A percentile compares a stretch with the other conserved stretches of the same genome.
Evolutionary conservation across 805 yeast genomes (phyloP).

Genomic region (Zygoascus flipseniorum): DNA sequence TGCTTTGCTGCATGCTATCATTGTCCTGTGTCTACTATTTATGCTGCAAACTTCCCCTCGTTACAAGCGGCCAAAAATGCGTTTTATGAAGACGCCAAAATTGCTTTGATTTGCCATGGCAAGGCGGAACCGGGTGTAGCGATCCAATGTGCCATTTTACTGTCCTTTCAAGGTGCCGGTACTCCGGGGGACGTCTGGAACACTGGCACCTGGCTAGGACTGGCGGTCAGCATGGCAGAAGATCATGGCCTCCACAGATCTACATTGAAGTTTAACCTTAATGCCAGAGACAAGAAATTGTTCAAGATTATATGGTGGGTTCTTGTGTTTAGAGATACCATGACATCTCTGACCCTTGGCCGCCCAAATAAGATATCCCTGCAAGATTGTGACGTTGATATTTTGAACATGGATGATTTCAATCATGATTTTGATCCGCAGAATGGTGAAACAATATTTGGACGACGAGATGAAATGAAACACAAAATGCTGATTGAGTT

Average conservation of each 20-base stretch:
- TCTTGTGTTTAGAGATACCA: conserved; percentile 9
- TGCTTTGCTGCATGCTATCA: conserved; percentile 10
- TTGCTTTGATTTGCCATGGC: conserved; percentile 2
- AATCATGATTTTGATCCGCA: conserved; percentile 3
- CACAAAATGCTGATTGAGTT: conserved; percentile 4
- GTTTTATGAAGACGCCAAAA: conserved; percentile 8
- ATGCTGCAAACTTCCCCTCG: conserved; percentile 4
- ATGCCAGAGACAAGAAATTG: conserved; percentile 3
- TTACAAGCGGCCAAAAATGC: conserved; percentile 6
- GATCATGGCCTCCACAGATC: conserved; percentile 11
- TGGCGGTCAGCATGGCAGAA: conserved; percentile 9
- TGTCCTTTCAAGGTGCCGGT: conserved; percentile 6
- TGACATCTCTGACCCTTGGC: conserved; percentile 9
- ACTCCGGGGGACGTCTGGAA: conserved; percentile 10
- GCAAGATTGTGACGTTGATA: conserved; percentile 12
- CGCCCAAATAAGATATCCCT: conserved; percentile 7
- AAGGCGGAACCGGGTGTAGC: conserved; percentile 6
- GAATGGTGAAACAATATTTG: conserved; percentile 3
- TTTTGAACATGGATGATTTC: conserved; percentile 9
- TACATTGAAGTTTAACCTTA: not conserved
- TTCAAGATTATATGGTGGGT: conserved; percentile 11
- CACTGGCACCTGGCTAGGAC: conserved; percentile 5
- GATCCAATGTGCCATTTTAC: conserved; percentile 4
- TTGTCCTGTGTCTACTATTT: conserved; percentile 6
- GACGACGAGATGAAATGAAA: not conserved